These are phyloP conservation scores for Suillus subaureus DNA, from an alignment of 768 basidiomycete species.

Conservation along the genomic window DNA sequence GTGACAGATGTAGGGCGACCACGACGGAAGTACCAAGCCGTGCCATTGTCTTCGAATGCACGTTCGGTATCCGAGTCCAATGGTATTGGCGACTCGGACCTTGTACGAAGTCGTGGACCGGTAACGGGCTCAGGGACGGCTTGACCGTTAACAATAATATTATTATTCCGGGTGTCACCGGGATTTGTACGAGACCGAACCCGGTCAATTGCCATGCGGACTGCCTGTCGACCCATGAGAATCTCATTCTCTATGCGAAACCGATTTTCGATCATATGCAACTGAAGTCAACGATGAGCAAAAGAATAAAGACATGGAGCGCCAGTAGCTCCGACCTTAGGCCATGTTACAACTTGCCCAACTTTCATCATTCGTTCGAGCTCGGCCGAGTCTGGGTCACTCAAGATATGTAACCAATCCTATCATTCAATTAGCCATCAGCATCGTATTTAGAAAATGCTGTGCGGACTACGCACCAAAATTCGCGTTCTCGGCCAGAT, in stretches of 20 bases:
- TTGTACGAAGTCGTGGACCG: conserved; percentile 18
- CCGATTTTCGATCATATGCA: conserved; percentile 96
- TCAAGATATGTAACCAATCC: conserved; percentile 86
- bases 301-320: not conserved
- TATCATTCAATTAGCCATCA: conserved; percentile 27
- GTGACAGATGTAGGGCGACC: conserved; percentile 36
- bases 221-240: conserved; percentile 70
- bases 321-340: conserved; percentile 61
- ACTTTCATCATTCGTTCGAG: conserved; percentile 85
- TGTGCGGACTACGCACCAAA: conserved; percentile 46
- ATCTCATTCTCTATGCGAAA: conserved; percentile 83
- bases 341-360: conserved; percentile 94
- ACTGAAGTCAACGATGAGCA: conserved; percentile 40
- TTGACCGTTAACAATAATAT: conserved; percentile 24
- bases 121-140: conserved; percentile 25
- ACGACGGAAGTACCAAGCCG: conserved; percentile 56
- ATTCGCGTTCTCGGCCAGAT: conserved; percentile 87
- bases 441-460: conserved; percentile 3
- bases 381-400: conserved; percentile 80
- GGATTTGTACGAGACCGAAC: conserved; percentile 24
- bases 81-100: conserved; percentile 57
- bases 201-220: conserved; percentile 58
- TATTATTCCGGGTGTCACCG: conserved; percentile 23
- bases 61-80: conserved; percentile 81
- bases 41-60: conserved; percentile 58